phyloP scores from a whole-genome alignment of 352 stramenopile species.

The Pythium phragmiticola region DNA sequence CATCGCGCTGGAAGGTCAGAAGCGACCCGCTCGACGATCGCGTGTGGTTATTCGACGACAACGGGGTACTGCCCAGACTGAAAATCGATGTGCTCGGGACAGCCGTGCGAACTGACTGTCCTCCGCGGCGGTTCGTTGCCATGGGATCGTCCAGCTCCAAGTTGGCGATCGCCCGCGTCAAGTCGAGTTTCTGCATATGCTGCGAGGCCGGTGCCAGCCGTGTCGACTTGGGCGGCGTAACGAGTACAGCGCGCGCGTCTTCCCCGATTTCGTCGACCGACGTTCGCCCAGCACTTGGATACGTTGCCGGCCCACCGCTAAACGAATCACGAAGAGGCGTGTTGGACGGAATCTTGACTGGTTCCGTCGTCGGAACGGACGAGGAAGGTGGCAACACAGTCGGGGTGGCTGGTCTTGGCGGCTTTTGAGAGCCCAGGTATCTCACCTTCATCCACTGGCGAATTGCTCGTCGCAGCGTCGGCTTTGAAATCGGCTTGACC shows the following conservation, averaged over 20 bases:
- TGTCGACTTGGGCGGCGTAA: slow-evolving; percentile 24
- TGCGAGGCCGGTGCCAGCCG: slow-evolving; percentile 66
- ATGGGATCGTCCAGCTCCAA: slow-evolving; percentile 85
- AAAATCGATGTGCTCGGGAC: slow-evolving; percentile 68
- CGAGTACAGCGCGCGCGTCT: slow-evolving; percentile 4
- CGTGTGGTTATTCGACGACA: slow-evolving; percentile 19
- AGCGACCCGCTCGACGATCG: slow-evolving; percentile 24
- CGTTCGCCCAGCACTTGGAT: slow-evolving; percentile 12
- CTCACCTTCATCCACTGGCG: slow-evolving; percentile 80
- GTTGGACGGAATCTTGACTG: slow-evolving; percentile 19
- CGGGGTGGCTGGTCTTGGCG: slow-evolving; percentile 1
- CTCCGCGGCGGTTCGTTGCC: slow-evolving; percentile 59
- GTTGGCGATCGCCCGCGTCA: slow-evolving; percentile 78
- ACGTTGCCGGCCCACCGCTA: slow-evolving; percentile 15
- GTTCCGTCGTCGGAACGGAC: slow-evolving; percentile 3
- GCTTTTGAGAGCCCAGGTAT: slow-evolving; percentile 49
- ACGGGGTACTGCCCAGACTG: slow-evolving; percentile 47
- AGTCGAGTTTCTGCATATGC: slow-evolving; percentile 74
- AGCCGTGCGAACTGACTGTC: slow-evolving; percentile 44
- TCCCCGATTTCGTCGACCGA: slow-evolving; percentile 24
- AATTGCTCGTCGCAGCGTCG: slow-evolving; percentile 57
- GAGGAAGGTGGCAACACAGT: slow-evolving; percentile 1
- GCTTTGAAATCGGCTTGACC: slow-evolving; percentile 81
- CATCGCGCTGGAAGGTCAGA: slow-evolving; percentile 25
- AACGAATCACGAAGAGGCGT: slow-evolving; percentile 22